Percentiles rank a stretch among this genome's conserved stretches.
Evolutionary conservation across 768 basidiomycete genomes (phyloP).

Genomic region (Lentinus tigrinus): DNA sequence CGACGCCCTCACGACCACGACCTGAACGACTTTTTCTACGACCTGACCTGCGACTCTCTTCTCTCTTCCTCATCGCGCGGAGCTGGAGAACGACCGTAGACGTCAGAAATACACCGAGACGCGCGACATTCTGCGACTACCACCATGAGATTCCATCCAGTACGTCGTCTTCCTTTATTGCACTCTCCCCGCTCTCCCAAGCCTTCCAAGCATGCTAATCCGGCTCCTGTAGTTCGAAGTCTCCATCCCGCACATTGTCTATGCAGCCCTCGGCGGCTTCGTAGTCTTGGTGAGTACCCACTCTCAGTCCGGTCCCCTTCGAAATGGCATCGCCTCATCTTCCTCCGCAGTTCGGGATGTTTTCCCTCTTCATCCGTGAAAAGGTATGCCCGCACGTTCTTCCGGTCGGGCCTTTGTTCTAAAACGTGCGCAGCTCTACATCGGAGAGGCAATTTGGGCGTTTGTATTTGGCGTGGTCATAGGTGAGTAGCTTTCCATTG

Average conservation of each 20-base stretch:
- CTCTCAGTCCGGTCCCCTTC: neutral
- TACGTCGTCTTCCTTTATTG: slow-evolving; percentile 28
- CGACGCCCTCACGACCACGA: slow-evolving; percentile 7
- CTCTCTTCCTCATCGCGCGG: neutral
- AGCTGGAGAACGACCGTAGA: too few species aligned
- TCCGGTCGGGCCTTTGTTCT: neutral
- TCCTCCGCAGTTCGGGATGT: slow-evolving; percentile 80
- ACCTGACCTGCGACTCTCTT: neutral
- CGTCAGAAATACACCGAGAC: slow-evolving; percentile 1
- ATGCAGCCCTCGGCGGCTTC: slow-evolving; percentile 79
- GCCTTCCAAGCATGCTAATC: slow-evolving; percentile 5
- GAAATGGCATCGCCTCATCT: neutral
- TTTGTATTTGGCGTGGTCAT: slow-evolving; percentile 92
- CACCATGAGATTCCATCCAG: slow-evolving; percentile 51
- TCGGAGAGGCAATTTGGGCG: slow-evolving; percentile 96
- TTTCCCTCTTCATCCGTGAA: slow-evolving; percentile 89
- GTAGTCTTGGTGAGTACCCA: slow-evolving; percentile 69
- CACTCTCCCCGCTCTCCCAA: neutral
- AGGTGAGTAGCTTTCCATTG: slow-evolving; percentile 42
- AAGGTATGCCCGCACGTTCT: slow-evolving; percentile 43
- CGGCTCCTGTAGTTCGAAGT: slow-evolving; percentile 49
- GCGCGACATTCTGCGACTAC: neutral
- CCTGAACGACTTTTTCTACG: slow-evolving; percentile 7
- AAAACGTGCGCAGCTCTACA: slow-evolving; percentile 58
- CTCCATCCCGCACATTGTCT: slow-evolving; percentile 70